Conservation (phyloP, 345 rosid species). For the Salix caprea region DNA sequence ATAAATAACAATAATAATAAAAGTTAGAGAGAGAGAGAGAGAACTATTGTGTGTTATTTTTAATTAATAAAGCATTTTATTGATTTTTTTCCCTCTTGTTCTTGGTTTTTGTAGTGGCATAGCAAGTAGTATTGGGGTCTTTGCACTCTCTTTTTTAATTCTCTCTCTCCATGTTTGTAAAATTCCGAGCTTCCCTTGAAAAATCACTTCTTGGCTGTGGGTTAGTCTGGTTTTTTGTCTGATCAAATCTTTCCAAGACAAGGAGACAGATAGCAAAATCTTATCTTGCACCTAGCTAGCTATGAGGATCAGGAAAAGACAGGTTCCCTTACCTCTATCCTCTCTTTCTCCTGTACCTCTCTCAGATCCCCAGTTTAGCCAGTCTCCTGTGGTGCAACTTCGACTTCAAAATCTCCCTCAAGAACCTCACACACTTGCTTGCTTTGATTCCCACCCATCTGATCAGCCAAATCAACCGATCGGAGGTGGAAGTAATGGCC, state of each 20-base stretch:
- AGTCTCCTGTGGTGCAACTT: slow-evolving; percentile 54
- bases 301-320: slow-evolving; percentile 97
- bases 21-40: slow-evolving; percentile 43
- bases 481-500: slow-evolving; percentile 20
- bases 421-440: neutral
- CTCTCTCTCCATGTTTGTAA: neutral
- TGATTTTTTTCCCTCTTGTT: neutral
- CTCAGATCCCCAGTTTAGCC: slow-evolving; percentile 68
- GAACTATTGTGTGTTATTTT: neutral
- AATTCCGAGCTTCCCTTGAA: neutral
- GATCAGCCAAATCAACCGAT: slow-evolving; percentile 41
- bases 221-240: neutral
- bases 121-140: slow-evolving; percentile 8
- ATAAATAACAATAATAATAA: slow-evolving; percentile 1
- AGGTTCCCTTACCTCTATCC: slow-evolving; percentile 66
- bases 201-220: neutral
- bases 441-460: slow-evolving; percentile 21
- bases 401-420: slow-evolving; percentile 12
- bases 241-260: neutral
- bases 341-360: slow-evolving; percentile 71
- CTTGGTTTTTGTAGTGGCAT: slow-evolving; percentile 7
- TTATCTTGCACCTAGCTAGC: slow-evolving; percentile 11
- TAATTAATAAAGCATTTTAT: neutral
- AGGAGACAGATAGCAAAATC: neutral
- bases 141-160: neutral